A percentile compares a stretch with the other conserved stretches of the same genome.
phyloP scores from a whole-genome alignment of 2,329 filamentous ascomycete species.

The Macrophomina tecta region DNA sequence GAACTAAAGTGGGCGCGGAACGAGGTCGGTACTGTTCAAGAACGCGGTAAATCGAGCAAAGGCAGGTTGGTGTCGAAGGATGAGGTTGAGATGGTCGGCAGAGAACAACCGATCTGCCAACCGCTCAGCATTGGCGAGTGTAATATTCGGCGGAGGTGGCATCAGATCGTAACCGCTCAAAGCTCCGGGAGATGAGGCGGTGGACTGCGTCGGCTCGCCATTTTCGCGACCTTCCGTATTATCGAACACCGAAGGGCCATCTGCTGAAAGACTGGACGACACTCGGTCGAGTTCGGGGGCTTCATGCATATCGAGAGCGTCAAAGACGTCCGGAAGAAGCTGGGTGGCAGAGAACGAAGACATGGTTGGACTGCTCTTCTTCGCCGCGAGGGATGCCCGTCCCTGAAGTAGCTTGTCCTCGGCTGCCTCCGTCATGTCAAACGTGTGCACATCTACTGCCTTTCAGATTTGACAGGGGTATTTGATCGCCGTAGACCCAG shows the following conservation, averaged over 20 bases:
- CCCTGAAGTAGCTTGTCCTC: constrained; percentile 13
- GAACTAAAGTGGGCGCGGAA: constrained; percentile 68
- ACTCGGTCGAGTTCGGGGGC: background rate
- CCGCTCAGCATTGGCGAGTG: constrained; percentile 51
- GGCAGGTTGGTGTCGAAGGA: constrained; percentile 66
- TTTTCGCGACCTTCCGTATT: background rate
- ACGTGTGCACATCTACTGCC: background rate
- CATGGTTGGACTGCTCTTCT: constrained; percentile 18
- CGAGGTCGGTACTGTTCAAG: constrained; percentile 62
- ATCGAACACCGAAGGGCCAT: constrained; percentile 24
- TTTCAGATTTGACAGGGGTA: constrained; percentile 5
- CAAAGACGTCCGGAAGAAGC: background rate
- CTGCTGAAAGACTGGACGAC: constrained; percentile 23
- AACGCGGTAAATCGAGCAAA: constrained; percentile 70
- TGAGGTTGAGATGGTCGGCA: constrained; percentile 64
- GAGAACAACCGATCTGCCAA: constrained; percentile 70
- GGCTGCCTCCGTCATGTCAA: background rate
- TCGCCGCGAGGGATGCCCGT: background rate
- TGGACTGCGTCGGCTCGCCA: constrained; percentile 12
- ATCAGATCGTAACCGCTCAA: constrained; percentile 34
- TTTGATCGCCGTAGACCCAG: constrained; percentile 1
- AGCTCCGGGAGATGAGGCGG: constrained; percentile 16
- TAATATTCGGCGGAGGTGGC: constrained; percentile 35
- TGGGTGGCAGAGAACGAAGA: constrained; percentile 13
- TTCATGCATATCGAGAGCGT: background rate